Base-by-base conservation (phyloP, 257 asterid species). In the Cruciata laevipes region DNA sequence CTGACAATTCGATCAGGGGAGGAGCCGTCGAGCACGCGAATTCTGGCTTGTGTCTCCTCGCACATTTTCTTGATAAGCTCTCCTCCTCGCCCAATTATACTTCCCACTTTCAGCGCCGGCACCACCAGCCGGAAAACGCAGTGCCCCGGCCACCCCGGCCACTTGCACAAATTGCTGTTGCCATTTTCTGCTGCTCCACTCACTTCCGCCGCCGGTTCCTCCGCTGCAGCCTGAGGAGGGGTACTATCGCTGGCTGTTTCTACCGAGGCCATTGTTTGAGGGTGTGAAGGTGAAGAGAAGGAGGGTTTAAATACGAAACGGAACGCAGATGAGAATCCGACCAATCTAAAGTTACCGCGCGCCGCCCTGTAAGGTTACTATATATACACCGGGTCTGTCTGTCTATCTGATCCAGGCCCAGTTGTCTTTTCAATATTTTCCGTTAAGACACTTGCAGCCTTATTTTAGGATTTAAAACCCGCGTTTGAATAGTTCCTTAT, bases 141-240 rank as follows among this genome's bases (percentile, higher is more conserved):
- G 75, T 80, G 76, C 18, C 97, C 97, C 3, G 97, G 97, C 97
- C 93, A 91, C 0, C 94, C 98, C 1, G 95, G 94, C 95, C 98
- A 91, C 68, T 80, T 91, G 30, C 24, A 51, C 67, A 58, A 55
- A 55, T 16, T 24, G 58, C 12, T 56, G 59, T n/a, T 58, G 30
- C n/a, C 27, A 27, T 30, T 40, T 2, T 27, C 52, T 18, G n/a
- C 37, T 17, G 47, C 23, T 55, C 59, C 68, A 23, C 37, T 27
- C 68, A 38, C 58, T 11, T n/a, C 56, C 49, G 4, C 67, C 32
- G 56, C 31, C 13, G 10, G 51, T 10, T 67, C 71, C 21, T 32
- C 49, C 59, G 20, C 31, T 0, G 20, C 61, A n/a, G 55, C 52
- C 14, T 53, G 8, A 31, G 49, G 61, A 5, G 40, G 60, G 47